A percentile compares a stretch with the other conserved stretches of the same genome.
Evolutionary conservation across 1,284 basidiomycete species (phyloP).

Genomic region (Trametes sp.): DNA sequence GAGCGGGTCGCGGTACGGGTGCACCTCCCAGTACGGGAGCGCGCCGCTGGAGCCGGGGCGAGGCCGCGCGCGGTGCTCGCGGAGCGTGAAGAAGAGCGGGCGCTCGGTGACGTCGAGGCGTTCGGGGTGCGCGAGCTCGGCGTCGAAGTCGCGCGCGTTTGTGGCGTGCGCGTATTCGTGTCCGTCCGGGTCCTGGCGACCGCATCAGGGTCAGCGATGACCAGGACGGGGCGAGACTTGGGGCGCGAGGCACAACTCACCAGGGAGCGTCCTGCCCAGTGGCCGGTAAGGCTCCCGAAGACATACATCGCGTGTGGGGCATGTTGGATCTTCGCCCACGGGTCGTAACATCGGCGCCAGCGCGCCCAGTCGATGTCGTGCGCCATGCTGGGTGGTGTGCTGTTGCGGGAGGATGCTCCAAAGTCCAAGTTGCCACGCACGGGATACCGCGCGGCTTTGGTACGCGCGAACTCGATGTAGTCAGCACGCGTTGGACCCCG

Average conservation of each 20-base stretch:
- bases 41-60: conserved; percentile 35
- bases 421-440: conserved; percentile 44
- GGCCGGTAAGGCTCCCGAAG: conserved; percentile 58
- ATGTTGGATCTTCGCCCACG: conserved; percentile 44
- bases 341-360: conserved; percentile 55
- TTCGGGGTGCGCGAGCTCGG: conserved; percentile 33
- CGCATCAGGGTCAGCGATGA: neutral
- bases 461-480: conserved; percentile 62
- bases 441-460: conserved; percentile 43
- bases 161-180: conserved; percentile 42
- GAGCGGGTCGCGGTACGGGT: conserved; percentile 35
- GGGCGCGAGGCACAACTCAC: conserved; percentile 48
- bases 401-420: conserved; percentile 31
- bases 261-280: conserved; percentile 67
- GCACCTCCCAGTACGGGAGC: conserved; percentile 3
- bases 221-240: neutral
- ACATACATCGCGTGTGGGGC: conserved; percentile 45
- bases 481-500: conserved; percentile 63
- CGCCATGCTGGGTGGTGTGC: conserved; percentile 46
- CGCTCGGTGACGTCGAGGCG: conserved; percentile 43
- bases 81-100: conserved; percentile 61
- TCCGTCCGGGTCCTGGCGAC: conserved; percentile 41
- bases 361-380: conserved; percentile 72
- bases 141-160: conserved; percentile 46
- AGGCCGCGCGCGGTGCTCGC: conserved; percentile 57